Conservation (phyloP, 2,329 filamentous ascomycete genomes). For the Blastomyces percursus region DNA sequence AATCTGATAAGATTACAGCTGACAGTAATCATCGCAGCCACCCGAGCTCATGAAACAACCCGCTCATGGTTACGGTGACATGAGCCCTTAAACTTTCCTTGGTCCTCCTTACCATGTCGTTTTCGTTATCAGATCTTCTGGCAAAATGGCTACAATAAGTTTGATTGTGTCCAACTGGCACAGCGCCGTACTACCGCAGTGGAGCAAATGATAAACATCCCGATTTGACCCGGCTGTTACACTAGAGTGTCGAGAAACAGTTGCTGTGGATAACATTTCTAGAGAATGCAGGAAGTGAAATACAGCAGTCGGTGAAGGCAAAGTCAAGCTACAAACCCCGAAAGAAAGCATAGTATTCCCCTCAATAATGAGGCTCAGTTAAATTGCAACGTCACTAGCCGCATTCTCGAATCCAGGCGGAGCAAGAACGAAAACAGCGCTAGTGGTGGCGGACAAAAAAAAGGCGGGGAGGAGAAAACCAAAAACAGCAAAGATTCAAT, state of each 20-base stretch:
- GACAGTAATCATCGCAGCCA: not conserved
- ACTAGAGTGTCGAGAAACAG: not conserved
- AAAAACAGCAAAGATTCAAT: not conserved
- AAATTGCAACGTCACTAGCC: not conserved
- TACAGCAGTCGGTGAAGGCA: too few species aligned
- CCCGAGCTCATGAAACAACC: not conserved
- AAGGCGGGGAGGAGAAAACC: too few species aligned
- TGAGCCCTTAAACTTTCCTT: not conserved
- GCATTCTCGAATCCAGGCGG: not conserved
- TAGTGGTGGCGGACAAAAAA: not conserved
- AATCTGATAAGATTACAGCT: conserved; percentile 2
- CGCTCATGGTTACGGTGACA: not conserved
- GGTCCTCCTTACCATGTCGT: not conserved
- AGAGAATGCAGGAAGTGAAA: not conserved
- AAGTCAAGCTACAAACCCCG: too few species aligned
- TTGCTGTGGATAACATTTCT: not conserved
- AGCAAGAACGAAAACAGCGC: not conserved
- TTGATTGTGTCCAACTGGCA: not conserved
- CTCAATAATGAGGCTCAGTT: too few species aligned
- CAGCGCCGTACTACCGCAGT: not conserved
- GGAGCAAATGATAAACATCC: not conserved
- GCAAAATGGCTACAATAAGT: not conserved
- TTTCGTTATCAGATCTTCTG: conserved; percentile 1
- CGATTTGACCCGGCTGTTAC: not conserved
- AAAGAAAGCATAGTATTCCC: too few species aligned